phyloP scores from a whole-genome alignment of 2,329 filamentous ascomycete species.

The Xylariaceae sp. region DNA sequence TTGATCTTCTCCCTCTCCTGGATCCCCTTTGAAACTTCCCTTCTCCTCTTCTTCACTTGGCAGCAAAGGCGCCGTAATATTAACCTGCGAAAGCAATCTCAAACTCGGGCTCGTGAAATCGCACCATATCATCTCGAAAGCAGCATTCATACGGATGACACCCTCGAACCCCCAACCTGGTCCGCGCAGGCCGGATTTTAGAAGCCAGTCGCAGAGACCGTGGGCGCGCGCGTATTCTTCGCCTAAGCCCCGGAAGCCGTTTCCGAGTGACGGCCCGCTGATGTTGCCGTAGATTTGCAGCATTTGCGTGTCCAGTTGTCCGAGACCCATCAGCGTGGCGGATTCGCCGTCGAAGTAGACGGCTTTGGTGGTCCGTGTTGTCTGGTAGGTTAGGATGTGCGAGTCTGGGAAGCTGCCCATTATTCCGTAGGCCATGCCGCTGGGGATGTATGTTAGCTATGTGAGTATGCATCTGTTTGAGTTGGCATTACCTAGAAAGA shows the following conservation, averaged over 20 bases:
- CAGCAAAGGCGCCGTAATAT: conserved; percentile 43
- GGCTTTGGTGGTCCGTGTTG: conserved; percentile 37
- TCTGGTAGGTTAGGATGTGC: conserved; percentile 47
- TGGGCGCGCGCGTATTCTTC: conserved; percentile 46
- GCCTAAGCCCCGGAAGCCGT: conserved; percentile 33
- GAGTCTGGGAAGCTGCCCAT: conserved; percentile 42
- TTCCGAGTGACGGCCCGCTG: conserved; percentile 28
- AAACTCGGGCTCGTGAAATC: conserved; percentile 43
- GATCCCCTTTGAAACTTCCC: conserved; percentile 1
- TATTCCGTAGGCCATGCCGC: conserved; percentile 43
- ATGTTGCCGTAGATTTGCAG: conserved; percentile 46
- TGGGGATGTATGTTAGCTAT: background rate
- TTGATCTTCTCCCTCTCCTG: background rate
- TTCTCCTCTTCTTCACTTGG: conserved; percentile 12
- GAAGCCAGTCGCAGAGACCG: conserved; percentile 45
- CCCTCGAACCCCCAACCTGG: conserved; percentile 47
- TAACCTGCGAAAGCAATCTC: conserved; percentile 40
- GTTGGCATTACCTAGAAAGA: background rate
- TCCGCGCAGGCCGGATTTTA: conserved; percentile 37
- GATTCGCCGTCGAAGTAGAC: conserved; percentile 50
- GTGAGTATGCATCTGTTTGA: background rate
- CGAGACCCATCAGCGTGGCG: conserved; percentile 43
- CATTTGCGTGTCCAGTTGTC: conserved; percentile 47
- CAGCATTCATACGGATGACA: conserved; percentile 48
- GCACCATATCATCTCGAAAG: conserved; percentile 51